A percentile compares a stretch with the other conserved stretches of the same genome.
These are phyloP conservation scores for Yarrowia sp. DNA, from an alignment of 805 yeast genomes.

Conservation along the genomic window DNA sequence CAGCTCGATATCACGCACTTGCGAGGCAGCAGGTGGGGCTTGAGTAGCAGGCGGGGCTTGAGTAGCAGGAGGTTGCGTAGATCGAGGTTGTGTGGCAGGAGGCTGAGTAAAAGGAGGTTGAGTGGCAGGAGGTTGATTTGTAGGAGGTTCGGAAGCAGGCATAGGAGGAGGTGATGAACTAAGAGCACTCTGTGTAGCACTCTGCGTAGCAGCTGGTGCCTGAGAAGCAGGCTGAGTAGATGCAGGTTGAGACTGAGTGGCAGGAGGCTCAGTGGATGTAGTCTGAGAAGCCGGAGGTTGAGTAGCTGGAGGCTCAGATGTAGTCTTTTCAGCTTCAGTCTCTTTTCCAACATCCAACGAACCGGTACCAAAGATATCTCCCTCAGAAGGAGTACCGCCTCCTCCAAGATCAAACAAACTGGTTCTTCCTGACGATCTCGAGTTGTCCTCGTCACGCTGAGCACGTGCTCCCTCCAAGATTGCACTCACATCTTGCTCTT, in stretches of 20 bases:
- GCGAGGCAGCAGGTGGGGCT: not conserved
- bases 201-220: not conserved
- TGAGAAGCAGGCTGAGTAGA: not conserved
- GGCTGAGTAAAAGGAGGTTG: not conserved
- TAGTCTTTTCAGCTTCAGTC: not conserved
- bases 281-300: not conserved
- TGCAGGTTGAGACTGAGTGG: not conserved
- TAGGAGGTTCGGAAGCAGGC: not conserved
- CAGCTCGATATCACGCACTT: not conserved
- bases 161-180: not conserved
- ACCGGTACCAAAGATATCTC: constrained; percentile 16
- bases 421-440: not conserved
- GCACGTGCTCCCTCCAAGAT: constrained; percentile 28
- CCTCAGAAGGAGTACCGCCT: not conserved
- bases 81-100: not conserved
- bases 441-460: constrained; percentile 22
- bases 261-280: not conserved
- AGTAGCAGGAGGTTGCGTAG: not conserved
- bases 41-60: not conserved
- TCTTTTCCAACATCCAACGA: not conserved
- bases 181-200: not conserved
- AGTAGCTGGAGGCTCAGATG: not conserved
- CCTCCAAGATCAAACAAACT: constrained; percentile 30
- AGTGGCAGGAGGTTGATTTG: not conserved
- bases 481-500: constrained; percentile 9